Percentiles rank a stretch among this genome's conserved stretches.
These are phyloP conservation scores for Blastocystis sp. DNA, from an alignment of 352 stramenopile genomes.

Conservation along the genomic window DNA sequence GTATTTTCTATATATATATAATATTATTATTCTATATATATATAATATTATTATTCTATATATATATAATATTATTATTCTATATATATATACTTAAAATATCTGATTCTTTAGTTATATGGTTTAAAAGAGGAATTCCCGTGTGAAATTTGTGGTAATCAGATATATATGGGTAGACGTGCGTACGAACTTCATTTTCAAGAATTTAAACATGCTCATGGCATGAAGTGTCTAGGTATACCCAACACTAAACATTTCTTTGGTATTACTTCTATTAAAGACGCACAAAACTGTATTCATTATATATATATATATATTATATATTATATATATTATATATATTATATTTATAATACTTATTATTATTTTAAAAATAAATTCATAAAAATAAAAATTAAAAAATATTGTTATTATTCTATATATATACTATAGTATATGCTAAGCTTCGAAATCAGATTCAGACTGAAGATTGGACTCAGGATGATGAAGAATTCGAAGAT, in stretches of 20 bases:
- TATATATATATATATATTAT: too few species aligned
- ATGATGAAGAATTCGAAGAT: slow-evolving; percentile 96
- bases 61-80: too few species aligned
- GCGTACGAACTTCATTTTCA: slow-evolving; percentile 93
- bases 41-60: too few species aligned
- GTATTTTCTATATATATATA: too few species aligned
- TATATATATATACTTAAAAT: too few species aligned
- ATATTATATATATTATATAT: slow-evolving; percentile 2
- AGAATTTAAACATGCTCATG: slow-evolving; percentile 83
- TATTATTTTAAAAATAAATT: slow-evolving; percentile 1
- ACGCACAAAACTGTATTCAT: slow-evolving; percentile 63
- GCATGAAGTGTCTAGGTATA: slow-evolving; percentile 92
- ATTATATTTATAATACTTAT: too few species aligned
- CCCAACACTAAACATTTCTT: slow-evolving; percentile 99
- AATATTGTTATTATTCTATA: slow-evolving; percentile 12
- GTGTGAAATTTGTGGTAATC: slow-evolving; percentile 96
- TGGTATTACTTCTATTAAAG: slow-evolving; percentile 89
- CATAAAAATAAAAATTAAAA: background rate
- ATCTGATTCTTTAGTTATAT: too few species aligned
- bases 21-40: too few species aligned
- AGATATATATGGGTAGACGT: slow-evolving; percentile 81
- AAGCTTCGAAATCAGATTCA: slow-evolving; percentile 79
- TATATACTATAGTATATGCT: slow-evolving; percentile 73
- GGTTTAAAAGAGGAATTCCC: slow-evolving; percentile 89
- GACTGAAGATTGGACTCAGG: slow-evolving; percentile 70